Percentiles rank a stretch among this genome's conserved stretches.
phyloP scores from a whole-genome alignment of 257 asterid genomes.

The Solanum pimpinellifolium region DNA sequence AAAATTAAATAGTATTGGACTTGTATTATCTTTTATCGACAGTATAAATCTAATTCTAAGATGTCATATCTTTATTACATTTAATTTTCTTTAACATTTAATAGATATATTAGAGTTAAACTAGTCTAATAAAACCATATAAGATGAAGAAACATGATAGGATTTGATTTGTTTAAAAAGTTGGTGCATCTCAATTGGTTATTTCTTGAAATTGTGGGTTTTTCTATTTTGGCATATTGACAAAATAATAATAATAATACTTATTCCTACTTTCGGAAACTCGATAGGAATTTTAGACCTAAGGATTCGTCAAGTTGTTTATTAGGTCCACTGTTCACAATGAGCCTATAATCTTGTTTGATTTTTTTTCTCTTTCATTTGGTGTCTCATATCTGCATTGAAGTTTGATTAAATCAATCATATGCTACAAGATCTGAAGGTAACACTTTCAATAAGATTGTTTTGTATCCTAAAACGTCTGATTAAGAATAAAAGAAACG shows the following conservation, averaged over 20 bases:
- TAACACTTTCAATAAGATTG: too few species aligned
- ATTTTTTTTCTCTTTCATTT: neutral
- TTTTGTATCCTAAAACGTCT: too few species aligned
- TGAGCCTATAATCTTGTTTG: neutral
- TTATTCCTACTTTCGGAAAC: neutral
- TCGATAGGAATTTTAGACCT: neutral
- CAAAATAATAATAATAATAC: neutral
- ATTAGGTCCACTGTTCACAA: neutral
- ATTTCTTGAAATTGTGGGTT: neutral
- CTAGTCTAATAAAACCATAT: too few species aligned
- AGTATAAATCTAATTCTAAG: too few species aligned
- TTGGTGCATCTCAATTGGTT: neutral
- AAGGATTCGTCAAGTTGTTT: neutral
- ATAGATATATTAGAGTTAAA: neutral
- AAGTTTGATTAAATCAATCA: accelerated
- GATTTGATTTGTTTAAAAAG: neutral
- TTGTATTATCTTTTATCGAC: too few species aligned
- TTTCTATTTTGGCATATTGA: neutral
- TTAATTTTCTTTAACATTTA: neutral
- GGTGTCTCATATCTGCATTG: accelerated
- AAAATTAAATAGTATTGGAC: too few species aligned
- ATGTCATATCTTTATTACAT: too few species aligned
- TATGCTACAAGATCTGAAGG: too few species aligned
- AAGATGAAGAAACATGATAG: neutral
- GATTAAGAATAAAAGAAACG: too few species aligned